Conservation (phyloP, 257 asterid genomes). For the Galeopsis tetrahit region DNA sequence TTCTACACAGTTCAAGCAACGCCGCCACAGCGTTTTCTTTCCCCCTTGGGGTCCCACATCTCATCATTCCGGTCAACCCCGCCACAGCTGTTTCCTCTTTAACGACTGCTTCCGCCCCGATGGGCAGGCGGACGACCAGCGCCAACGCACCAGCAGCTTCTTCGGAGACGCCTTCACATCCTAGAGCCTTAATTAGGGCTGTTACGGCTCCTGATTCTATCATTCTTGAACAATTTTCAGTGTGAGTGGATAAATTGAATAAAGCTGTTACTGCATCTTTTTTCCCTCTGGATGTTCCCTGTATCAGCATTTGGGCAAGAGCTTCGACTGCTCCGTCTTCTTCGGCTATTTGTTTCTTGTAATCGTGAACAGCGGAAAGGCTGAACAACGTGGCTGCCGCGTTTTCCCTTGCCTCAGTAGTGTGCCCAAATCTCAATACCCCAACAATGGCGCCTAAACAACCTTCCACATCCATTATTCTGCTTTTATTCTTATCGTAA, state of each 20-base stretch:
- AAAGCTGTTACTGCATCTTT: slow-evolving; percentile 94
- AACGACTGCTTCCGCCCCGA: slow-evolving; percentile 79
- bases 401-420: slow-evolving; percentile 85
- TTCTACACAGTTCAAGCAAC: slow-evolving; percentile 73
- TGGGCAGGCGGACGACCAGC: slow-evolving; percentile 70
- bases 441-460: slow-evolving; percentile 67
- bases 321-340: slow-evolving; percentile 85
- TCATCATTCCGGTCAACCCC: slow-evolving; percentile 75
- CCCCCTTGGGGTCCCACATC: slow-evolving; percentile 81
- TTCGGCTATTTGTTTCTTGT: slow-evolving; percentile 69
- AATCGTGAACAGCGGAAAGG: slow-evolving; percentile 89
- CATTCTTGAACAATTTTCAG: slow-evolving; percentile 67
- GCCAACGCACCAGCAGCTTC: slow-evolving; percentile 97
- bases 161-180: slow-evolving; percentile 68
- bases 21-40: slow-evolving; percentile 95
- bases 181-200: slow-evolving; percentile 67
- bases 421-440: slow-evolving; percentile 70
- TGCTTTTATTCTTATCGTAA: slow-evolving; percentile 74
- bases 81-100: slow-evolving; percentile 65
- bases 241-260: slow-evolving; percentile 78
- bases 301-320: slow-evolving; percentile 58
- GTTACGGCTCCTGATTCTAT: slow-evolving; percentile 76
- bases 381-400: slow-evolving; percentile 96
- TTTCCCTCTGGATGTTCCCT: slow-evolving; percentile 83
- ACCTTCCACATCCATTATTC: slow-evolving; percentile 82